A percentile compares a stretch with the other conserved stretches of the same genome.
These are phyloP conservation scores for Catharanthus roseus DNA, from an alignment of 257 asterid species.

Conservation along the genomic window DNA sequence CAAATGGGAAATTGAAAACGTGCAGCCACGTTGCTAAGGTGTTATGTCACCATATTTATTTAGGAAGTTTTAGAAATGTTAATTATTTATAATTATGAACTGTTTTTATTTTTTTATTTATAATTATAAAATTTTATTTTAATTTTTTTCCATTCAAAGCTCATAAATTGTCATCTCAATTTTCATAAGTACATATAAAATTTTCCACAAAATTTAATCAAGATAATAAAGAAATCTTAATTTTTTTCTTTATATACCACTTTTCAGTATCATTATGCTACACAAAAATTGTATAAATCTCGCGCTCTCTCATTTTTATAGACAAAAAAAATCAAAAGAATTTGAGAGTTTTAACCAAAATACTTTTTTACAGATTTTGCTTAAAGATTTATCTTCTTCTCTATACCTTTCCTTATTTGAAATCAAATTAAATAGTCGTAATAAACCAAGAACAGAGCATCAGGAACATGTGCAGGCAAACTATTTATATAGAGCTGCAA, in stretches of 20 bases:
- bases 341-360: not conserved
- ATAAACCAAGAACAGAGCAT: constrained; percentile 46
- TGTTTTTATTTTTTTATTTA: too few relatives aligned
- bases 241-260: too few relatives aligned
- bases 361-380: constrained; percentile 4
- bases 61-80: too few relatives aligned
- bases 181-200: not conserved
- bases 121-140: too few relatives aligned
- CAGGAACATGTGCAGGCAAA: constrained; percentile 55
- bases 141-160: too few relatives aligned
- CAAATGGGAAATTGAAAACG: too few relatives aligned
- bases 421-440: constrained; percentile 48
- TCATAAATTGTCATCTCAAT: too few relatives aligned
- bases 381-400: constrained; percentile 8
- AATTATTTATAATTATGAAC: too few relatives aligned
- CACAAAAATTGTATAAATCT: not conserved
- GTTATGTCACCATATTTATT: too few relatives aligned
- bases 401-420: not conserved
- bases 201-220: not conserved
- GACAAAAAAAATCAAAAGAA: not conserved
- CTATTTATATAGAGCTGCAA: constrained; percentile 49
- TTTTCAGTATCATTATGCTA: constrained; percentile 2
- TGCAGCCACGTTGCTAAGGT: too few relatives aligned
- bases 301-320: not conserved
- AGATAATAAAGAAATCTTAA: not conserved